These are phyloP conservation scores for Diatrype stigma DNA, from an alignment of 2,329 filamentous ascomycete species.

Conservation along the genomic window DNA sequence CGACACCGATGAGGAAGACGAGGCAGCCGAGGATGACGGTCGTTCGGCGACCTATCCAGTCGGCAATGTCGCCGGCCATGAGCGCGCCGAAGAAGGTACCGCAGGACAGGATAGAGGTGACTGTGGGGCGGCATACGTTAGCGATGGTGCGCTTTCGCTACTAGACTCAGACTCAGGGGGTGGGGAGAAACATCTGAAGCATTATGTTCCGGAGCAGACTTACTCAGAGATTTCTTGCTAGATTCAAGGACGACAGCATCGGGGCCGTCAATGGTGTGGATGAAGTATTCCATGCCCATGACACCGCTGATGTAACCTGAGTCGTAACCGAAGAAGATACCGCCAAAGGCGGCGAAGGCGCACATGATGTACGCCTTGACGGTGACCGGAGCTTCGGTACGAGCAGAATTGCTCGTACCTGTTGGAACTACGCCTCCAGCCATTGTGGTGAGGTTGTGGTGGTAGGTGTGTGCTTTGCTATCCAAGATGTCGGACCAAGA, in stretches of 20 bases:
- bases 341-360: slow-evolving; percentile 29
- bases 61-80: slow-evolving; percentile 72
- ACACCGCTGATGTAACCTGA: slow-evolving; percentile 37
- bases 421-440: slow-evolving; percentile 22
- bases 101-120: slow-evolving; percentile 73
- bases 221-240: slow-evolving; percentile 45
- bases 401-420: slow-evolving; percentile 45
- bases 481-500: not conserved
- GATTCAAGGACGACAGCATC: slow-evolving; percentile 31
- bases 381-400: slow-evolving; percentile 55
- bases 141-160: not conserved
- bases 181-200: not conserved
- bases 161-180: not conserved
- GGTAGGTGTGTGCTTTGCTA: not conserved
- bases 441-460: slow-evolving; percentile 16
- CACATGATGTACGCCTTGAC: slow-evolving; percentile 44
- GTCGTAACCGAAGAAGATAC: slow-evolving; percentile 38
- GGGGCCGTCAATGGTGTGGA: slow-evolving; percentile 28
- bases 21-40: slow-evolving; percentile 68
- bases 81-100: slow-evolving; percentile 77
- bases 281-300: slow-evolving; percentile 34
- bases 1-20: slow-evolving; percentile 66
- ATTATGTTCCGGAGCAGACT: too few species aligned
- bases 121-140: not conserved
- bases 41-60: slow-evolving; percentile 68